phyloP scores from a whole-genome alignment of 495 filamentous ascomycete species.

The Hypoxylon lienhwacheense region DNA sequence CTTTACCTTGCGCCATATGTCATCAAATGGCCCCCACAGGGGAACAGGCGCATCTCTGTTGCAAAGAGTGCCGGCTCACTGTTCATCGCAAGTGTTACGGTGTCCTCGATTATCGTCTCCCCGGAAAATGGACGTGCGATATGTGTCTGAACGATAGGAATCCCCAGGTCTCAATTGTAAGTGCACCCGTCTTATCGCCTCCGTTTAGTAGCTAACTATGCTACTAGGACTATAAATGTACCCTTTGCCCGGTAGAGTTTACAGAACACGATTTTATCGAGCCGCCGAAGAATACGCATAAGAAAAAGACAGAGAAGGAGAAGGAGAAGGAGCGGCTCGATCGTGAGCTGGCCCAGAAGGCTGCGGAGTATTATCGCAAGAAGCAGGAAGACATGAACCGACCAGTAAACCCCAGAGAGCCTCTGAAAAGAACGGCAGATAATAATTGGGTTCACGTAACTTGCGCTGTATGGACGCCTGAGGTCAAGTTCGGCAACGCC shows the following conservation, averaged over 20 bases:
- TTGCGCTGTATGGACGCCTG: slow-evolving; percentile 88
- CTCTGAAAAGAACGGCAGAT: slow-evolving; percentile 85
- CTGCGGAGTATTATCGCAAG: slow-evolving; percentile 75
- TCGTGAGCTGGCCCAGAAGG: slow-evolving; percentile 73
- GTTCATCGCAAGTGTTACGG: slow-evolving; percentile 97
- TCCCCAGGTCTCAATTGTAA: slow-evolving; percentile 80
- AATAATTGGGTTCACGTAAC: slow-evolving; percentile 99
- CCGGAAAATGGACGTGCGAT: slow-evolving; percentile 90
- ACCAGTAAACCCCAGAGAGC: slow-evolving; percentile 82
- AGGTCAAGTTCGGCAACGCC: slow-evolving; percentile 86
- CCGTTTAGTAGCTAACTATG: slow-evolving; percentile 32
- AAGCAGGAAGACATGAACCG: slow-evolving; percentile 79
- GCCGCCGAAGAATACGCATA: slow-evolving; percentile 77
- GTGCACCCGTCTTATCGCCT: slow-evolving; percentile 31
- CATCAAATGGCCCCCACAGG: slow-evolving; percentile 67
- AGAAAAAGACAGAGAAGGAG: slow-evolving; percentile 93
- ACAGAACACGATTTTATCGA: slow-evolving; percentile 83
- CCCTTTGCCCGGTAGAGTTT: slow-evolving; percentile 78
- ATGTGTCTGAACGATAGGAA: slow-evolving; percentile 92
- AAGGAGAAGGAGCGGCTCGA: slow-evolving; percentile 84
- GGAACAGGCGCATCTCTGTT: slow-evolving; percentile 69
- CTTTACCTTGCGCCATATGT: slow-evolving; percentile 85
- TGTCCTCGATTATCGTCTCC: slow-evolving; percentile 66
- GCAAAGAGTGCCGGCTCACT: slow-evolving; percentile 81
- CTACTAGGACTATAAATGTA: slow-evolving; percentile 78